phyloP scores from a whole-genome alignment of 2,329 filamentous ascomycete genomes.

The Calonectria henricotiae region DNA sequence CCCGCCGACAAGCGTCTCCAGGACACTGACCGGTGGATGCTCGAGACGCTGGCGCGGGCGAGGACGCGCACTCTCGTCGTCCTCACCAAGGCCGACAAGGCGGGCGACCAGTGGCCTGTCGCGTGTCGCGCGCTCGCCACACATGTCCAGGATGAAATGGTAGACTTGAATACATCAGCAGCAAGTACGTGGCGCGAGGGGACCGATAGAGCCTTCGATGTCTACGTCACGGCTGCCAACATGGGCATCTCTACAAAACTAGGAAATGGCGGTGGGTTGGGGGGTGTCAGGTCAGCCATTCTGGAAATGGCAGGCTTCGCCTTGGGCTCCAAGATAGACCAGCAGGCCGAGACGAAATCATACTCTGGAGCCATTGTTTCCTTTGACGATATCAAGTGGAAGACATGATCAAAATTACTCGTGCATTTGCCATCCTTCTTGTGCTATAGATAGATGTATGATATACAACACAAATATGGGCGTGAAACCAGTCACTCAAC shows the following conservation, averaged over 20 bases:
- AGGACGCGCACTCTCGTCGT: slow-evolving; percentile 67
- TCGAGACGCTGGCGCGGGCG: slow-evolving; percentile 65
- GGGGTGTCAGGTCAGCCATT: slow-evolving; percentile 60
- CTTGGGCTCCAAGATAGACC: slow-evolving; percentile 54
- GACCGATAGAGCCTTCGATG: slow-evolving; percentile 52
- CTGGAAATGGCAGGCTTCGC: slow-evolving; percentile 61
- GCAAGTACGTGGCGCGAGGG: slow-evolving; percentile 53
- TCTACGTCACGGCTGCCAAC: slow-evolving; percentile 60
- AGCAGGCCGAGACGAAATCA: slow-evolving; percentile 57
- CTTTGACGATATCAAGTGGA: slow-evolving; percentile 61
- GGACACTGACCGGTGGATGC: slow-evolving; percentile 64
- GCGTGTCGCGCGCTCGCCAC: slow-evolving; percentile 52
- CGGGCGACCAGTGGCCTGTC: slow-evolving; percentile 52
- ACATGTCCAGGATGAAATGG: slow-evolving; percentile 53
- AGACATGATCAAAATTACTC: slow-evolving; percentile 40
- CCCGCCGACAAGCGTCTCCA: slow-evolving; percentile 70
- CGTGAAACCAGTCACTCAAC: slow-evolving; percentile 7
- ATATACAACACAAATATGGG: not conserved
- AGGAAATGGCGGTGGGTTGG: slow-evolving; percentile 60
- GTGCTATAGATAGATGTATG: not conserved
- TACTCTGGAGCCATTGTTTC: slow-evolving; percentile 59
- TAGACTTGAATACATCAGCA: slow-evolving; percentile 44
- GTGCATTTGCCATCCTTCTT: not conserved
- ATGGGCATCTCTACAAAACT: slow-evolving; percentile 55
- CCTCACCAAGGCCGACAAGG: slow-evolving; percentile 73